Evolutionary conservation across 139 green algal species (phyloP).

Genomic region (Chlorella sp.): DNA sequence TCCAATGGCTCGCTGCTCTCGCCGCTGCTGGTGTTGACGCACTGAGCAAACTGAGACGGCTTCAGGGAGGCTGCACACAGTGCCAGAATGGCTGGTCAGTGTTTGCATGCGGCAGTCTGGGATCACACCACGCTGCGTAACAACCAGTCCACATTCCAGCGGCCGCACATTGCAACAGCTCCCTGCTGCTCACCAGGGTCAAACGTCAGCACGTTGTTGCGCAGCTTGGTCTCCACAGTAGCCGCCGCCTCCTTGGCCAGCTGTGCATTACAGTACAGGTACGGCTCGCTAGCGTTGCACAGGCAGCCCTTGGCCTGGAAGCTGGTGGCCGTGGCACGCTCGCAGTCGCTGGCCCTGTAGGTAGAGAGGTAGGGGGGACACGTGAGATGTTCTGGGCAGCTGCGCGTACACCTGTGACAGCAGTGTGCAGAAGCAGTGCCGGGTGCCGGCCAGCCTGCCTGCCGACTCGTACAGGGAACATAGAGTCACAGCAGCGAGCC

Average conservation of each 20-base stretch:
- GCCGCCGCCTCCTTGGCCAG: background rate
- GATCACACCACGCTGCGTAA: too few relatives aligned
- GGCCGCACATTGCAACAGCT: background rate
- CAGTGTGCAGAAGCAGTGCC: background rate
- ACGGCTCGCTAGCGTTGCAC: conserved; percentile 14
- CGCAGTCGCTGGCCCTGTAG: conserved; percentile 18
- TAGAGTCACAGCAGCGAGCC: background rate
- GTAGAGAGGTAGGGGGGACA: background rate
- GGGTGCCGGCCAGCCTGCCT: too few relatives aligned
- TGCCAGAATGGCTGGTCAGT: background rate
- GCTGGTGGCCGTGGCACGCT: conserved; percentile 4
- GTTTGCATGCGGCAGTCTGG: too few relatives aligned
- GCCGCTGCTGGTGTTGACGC: background rate
- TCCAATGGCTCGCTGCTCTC: background rate
- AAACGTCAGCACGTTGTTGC: background rate
- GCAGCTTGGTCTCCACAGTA: background rate
- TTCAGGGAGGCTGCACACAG: conserved; percentile 3
- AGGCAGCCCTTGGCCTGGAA: conserved; percentile 5
- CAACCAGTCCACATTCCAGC: background rate
- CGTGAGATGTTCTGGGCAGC: too few relatives aligned
- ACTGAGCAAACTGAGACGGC: background rate
- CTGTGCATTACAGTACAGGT: conserved; percentile 22
- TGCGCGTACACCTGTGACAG: background rate
- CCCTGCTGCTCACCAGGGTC: conserved; percentile 23
- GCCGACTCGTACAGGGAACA: background rate